phyloP scores from a whole-genome alignment of 2,329 filamentous ascomycete species.

The Zymoseptoria tritici region DNA sequence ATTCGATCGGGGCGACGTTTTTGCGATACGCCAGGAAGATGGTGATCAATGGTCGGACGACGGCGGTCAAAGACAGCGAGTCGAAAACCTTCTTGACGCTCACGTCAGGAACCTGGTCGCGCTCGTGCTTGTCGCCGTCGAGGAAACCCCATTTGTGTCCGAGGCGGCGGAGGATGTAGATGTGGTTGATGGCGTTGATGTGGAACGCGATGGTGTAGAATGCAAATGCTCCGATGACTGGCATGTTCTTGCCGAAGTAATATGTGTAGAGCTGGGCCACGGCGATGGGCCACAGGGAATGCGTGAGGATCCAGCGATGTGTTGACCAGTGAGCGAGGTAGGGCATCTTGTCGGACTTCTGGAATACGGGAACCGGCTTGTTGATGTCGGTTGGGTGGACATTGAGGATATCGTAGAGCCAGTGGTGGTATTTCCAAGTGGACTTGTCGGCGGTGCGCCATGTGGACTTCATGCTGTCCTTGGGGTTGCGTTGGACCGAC shows the following conservation, averaged over 20 bases:
- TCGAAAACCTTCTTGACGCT: slow-evolving; percentile 15
- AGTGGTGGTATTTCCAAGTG: slow-evolving; percentile 12
- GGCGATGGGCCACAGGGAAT: slow-evolving; percentile 32
- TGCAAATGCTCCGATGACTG: slow-evolving; percentile 26
- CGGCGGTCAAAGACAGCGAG: slow-evolving; percentile 12
- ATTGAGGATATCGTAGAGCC: slow-evolving; percentile 10
- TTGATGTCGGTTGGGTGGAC: slow-evolving; percentile 18
- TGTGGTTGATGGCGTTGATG: slow-evolving; percentile 34
- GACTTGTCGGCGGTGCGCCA: slow-evolving; percentile 12
- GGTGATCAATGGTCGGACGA: slow-evolving; percentile 14
- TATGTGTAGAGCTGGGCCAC: slow-evolving; percentile 33
- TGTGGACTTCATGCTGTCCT: slow-evolving; percentile 19
- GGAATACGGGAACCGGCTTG: slow-evolving; percentile 32
- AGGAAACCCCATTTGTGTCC: slow-evolving; percentile 37
- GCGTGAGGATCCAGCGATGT: slow-evolving; percentile 36
- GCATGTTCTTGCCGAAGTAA: slow-evolving; percentile 28
- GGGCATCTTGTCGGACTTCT: slow-evolving; percentile 38
- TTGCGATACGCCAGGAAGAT: slow-evolving; percentile 15
- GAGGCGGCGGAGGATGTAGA: slow-evolving; percentile 33
- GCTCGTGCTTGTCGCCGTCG: slow-evolving; percentile 39
- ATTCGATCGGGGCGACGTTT: slow-evolving; percentile 2
- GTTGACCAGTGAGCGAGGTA: slow-evolving; percentile 31
- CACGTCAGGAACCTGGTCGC: slow-evolving; percentile 37
- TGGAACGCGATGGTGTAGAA: slow-evolving; percentile 38
- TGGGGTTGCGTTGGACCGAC: slow-evolving; percentile 2